phyloP scores from a whole-genome alignment of 2,329 filamentous ascomycete genomes.

The Knoxdaviesia capensis region DNA sequence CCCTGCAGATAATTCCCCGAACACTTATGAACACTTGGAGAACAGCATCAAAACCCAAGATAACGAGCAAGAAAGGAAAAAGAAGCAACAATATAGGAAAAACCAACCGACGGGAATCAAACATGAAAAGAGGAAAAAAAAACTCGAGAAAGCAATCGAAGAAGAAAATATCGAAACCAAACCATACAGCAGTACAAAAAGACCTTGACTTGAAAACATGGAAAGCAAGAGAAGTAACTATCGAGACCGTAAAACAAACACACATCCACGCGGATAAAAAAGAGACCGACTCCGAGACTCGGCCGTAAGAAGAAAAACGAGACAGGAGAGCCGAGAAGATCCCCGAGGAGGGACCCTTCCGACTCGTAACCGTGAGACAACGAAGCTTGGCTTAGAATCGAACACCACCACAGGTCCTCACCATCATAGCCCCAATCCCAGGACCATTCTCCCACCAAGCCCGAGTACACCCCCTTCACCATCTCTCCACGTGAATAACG shows the following conservation, averaged over 20 bases:
- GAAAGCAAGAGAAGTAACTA: background rate
- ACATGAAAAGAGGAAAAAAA: constrained; percentile 2
- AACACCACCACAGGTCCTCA: too few relatives aligned
- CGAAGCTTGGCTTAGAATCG: background rate
- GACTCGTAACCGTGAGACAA: constrained; percentile 4
- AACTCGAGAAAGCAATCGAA: background rate
- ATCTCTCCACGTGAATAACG: too few relatives aligned
- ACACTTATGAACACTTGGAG: too few relatives aligned
- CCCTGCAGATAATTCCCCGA: too few relatives aligned
- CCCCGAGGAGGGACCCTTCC: constrained; percentile 1
- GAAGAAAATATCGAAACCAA: constrained; percentile 1
- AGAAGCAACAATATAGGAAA: background rate
- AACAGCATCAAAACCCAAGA: background rate
- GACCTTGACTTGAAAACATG: background rate
- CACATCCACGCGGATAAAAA: background rate
- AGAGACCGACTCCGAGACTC: background rate
- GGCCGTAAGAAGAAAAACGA: background rate
- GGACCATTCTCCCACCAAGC: too few relatives aligned
- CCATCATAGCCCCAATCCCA: too few relatives aligned
- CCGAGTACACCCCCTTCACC: too few relatives aligned
- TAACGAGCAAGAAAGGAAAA: background rate
- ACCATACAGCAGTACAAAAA: background rate
- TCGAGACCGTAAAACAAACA: background rate
- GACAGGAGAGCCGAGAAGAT: background rate
- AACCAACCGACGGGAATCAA: background rate